Percentiles rank a stretch among this genome's conserved stretches.
Evolutionary conservation across 306 rosid species (phyloP).

Genomic region (Vicia sativa): DNA sequence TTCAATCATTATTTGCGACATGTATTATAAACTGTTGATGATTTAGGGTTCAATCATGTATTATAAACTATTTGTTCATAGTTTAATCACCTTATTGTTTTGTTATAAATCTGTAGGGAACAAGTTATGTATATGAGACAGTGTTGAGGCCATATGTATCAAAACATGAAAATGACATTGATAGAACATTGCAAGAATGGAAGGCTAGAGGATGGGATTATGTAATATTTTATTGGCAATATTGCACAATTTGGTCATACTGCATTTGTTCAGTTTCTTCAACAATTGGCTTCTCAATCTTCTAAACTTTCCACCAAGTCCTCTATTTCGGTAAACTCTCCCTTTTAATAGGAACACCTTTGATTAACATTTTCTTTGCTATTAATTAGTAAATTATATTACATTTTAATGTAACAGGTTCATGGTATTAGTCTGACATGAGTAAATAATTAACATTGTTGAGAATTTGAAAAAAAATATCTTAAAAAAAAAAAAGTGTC

Average conservation of each 20-base stretch:
- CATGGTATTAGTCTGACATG: no score
- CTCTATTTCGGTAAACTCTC: conserved; percentile 40
- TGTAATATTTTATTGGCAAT: conserved; percentile 62
- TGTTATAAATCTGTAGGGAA: conserved; percentile 54
- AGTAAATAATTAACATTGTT: no score
- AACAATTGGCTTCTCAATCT: conserved; percentile 62
- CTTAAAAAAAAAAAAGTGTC: no score
- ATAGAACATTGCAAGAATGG: conserved; percentile 60
- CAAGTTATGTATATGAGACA: conserved; percentile 53
- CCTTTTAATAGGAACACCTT: not conserved
- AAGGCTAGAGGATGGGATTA: conserved; percentile 72
- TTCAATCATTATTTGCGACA: no score
- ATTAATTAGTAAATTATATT: not conserved
- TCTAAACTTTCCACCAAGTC: conserved; percentile 30
- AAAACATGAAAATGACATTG: conserved; percentile 70
- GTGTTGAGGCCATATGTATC: conserved; percentile 63
- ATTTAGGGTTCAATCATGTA: no score
- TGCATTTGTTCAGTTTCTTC: conserved; percentile 62
- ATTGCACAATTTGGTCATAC: conserved; percentile 58
- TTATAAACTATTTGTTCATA: no score
- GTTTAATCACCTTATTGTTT: not conserved
- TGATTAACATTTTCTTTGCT: not conserved
- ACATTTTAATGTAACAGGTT: no score
- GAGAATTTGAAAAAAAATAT: no score
- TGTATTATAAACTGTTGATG: no score